Evolutionary conservation across 169 alveolate genomes (phyloP), one percentile per base, ranked within the genome.

Genomic region (Amoebophrya sp.): DNA sequence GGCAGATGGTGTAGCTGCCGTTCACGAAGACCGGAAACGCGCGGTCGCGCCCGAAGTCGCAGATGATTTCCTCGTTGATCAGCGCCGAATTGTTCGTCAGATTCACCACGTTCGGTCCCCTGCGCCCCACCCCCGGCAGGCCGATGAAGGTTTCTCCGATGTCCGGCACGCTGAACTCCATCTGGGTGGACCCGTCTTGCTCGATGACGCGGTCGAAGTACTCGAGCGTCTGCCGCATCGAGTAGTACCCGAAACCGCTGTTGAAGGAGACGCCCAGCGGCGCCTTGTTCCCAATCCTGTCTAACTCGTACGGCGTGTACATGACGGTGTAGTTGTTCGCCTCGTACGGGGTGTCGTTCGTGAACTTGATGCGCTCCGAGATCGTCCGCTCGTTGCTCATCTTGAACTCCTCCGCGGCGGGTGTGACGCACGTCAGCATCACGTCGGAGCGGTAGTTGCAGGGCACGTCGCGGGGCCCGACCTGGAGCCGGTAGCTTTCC

Each of bases 91-190:
- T 58, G 26, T 58, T n/a, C 2, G 26, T 13, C 78, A 58, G 34
- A 58, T 58, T 58, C 38, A 29, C 78, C 34, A 58, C 78, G 34
- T 58, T 58, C 78, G 78, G 78, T 2, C 78, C 78, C 23, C 78
- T 13, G 34, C 78, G 7, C 0, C 78, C 78, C 4, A 58, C 78
- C 29, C 26, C 38, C 29, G 78, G 78, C 23, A 58, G 23, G 23
- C 78, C 78, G 78, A 58, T n/a, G 78, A 58, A 58, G 7, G 78
- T 58, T n/a, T 58, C 78, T 58, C 78, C 78, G 78, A 58, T 58
- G 23, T 58, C 78, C 7, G 78, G 78, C 29, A 58, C 78, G 39
- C 34, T 13, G 23, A 7, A 23, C 5, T 58, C 78, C 34, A 58
- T 16, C 38, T 13, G 34, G 34, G 78, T 58, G 29, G 78, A 13